A percentile compares a stretch with the other conserved stretches of the same genome.
phyloP scores from a whole-genome alignment of 257 asterid genomes.

The Ehretia macrophylla region DNA sequence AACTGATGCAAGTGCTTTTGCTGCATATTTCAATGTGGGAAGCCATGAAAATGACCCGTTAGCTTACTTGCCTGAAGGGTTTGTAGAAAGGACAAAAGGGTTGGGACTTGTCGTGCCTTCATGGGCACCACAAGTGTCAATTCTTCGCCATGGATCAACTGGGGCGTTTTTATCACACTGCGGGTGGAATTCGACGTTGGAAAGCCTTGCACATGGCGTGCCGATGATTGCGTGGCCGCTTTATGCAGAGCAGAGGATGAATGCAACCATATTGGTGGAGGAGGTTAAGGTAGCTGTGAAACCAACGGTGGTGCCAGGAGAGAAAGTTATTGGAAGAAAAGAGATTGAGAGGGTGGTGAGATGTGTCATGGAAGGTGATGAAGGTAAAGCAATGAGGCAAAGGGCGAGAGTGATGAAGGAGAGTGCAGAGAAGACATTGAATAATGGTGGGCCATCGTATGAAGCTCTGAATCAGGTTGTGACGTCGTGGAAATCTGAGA shows the following conservation, averaged over 20 bases:
- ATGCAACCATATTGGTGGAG: constrained; percentile 19
- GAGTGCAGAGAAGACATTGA: constrained; percentile 4
- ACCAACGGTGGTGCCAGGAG: constrained; percentile 12
- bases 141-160: constrained; percentile 15
- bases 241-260: constrained; percentile 16
- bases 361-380: constrained; percentile 7
- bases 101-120: constrained; percentile 3
- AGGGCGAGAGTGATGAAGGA: constrained; percentile 11
- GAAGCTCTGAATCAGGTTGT: constrained; percentile 1
- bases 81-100: constrained; percentile 8
- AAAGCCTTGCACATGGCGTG: constrained; percentile 15
- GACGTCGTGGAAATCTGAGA: not conserved
- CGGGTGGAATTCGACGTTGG: constrained; percentile 23
- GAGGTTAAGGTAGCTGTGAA: constrained; percentile 18
- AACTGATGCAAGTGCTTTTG: not conserved
- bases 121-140: constrained; percentile 14
- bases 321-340: constrained; percentile 15
- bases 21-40: not conserved
- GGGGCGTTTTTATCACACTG: constrained; percentile 26
- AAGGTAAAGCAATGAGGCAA: constrained; percentile 11
- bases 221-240: constrained; percentile 29
- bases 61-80: constrained; percentile 19
- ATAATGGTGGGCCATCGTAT: constrained; percentile 13
- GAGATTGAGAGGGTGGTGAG: constrained; percentile 25
- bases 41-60: not conserved